Evolutionary conservation across 306 rosid genomes (phyloP).

Genomic region (Phaseolus lunatus): DNA sequence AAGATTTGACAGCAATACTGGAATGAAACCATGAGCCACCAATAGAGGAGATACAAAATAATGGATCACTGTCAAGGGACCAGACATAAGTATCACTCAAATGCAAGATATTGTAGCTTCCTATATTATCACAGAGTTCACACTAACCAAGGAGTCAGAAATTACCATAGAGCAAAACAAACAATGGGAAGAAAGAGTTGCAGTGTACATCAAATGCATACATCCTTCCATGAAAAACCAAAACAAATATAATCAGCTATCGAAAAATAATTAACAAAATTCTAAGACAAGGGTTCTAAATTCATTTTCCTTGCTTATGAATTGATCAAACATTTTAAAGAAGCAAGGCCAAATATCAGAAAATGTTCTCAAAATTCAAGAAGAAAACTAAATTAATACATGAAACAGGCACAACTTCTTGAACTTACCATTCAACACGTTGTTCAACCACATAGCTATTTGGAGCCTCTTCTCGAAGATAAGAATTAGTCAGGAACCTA

Average conservation of each 20-base stretch:
- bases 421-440: constrained; percentile 93
- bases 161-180: constrained; percentile 91
- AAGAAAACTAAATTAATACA: constrained; percentile 35
- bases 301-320: constrained; percentile 2
- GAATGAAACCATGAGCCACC: constrained; percentile 97
- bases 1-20: constrained; percentile 88
- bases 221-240: constrained; percentile 70
- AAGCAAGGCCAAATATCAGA: constrained; percentile 33
- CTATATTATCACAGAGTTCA: constrained; percentile 31
- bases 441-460: constrained; percentile 99
- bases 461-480: constrained; percentile 98
- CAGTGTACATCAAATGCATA: constrained; percentile 99
- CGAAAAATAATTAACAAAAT: constrained; percentile 36
- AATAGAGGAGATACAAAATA: constrained; percentile 90
- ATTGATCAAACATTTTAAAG: constrained; percentile 33
- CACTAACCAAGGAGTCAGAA: constrained; percentile 39
- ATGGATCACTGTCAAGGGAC: constrained; percentile 87
- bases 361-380: constrained; percentile 32
- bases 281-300: constrained; percentile 15
- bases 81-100: constrained; percentile 49
- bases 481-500: constrained; percentile 93
- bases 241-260: constrained; percentile 41
- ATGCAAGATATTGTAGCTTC: constrained; percentile 22
- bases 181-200: constrained; percentile 99
- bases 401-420: constrained; percentile 22